Percentiles rank a stretch among this genome's conserved stretches.
These are phyloP conservation scores for Mycena indigotica DNA, from an alignment of 768 basidiomycete species.

Conservation along the genomic window DNA sequence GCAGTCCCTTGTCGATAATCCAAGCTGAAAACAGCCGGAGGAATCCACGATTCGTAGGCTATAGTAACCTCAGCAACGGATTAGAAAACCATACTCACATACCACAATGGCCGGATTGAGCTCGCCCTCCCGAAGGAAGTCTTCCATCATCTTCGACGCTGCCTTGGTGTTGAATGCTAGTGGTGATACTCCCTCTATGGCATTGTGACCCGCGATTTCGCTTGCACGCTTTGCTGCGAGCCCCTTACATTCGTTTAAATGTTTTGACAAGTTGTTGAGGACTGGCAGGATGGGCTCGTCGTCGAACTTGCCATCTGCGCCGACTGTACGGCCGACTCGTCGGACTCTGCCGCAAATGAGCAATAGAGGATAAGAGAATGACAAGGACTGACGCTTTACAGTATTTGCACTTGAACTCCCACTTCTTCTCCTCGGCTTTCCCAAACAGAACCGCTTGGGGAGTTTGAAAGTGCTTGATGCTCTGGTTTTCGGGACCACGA, in stretches of 20 bases:
- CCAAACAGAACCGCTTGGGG: background rate
- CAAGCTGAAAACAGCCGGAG: slow-evolving; percentile 23
- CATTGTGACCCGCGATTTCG: background rate
- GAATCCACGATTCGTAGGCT: slow-evolving; percentile 20
- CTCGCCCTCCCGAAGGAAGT: slow-evolving; percentile 18
- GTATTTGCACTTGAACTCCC: background rate
- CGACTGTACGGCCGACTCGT: background rate
- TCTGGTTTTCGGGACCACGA: background rate
- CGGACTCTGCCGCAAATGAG: background rate
- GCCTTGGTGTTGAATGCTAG: background rate
- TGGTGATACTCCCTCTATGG: background rate
- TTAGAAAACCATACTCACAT: background rate
- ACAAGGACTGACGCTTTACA: background rate
- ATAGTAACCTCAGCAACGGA: background rate
- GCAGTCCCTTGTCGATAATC: slow-evolving; percentile 30
- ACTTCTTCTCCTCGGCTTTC: background rate
- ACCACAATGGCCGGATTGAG: slow-evolving; percentile 20
- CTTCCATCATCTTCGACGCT: slow-evolving; percentile 20
- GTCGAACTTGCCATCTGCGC: background rate
- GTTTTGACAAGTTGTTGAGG: slow-evolving; percentile 1
- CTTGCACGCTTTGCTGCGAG: background rate
- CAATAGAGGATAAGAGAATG: background rate
- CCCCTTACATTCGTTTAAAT: background rate
- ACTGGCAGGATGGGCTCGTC: background rate
- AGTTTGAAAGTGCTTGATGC: background rate